Evolutionary conservation across 805 yeast genomes (phyloP).

Genomic region (Schwanniomyces vanrijiae): DNA sequence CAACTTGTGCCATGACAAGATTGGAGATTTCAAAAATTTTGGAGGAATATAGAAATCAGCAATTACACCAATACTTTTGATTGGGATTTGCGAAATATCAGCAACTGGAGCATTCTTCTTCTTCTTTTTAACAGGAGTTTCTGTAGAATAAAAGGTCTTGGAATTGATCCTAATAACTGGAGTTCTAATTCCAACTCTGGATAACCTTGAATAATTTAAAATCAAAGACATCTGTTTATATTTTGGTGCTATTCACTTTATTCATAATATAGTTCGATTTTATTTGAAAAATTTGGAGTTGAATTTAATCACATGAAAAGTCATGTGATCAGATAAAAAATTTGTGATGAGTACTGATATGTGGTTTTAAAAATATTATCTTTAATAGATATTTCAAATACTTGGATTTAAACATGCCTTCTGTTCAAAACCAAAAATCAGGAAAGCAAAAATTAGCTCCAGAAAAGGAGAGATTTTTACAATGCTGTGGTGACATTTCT

Average conservation of each 20-base stretch:
- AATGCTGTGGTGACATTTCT: constrained; percentile 91
- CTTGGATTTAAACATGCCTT: constrained; percentile 24
- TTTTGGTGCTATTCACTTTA: background rate
- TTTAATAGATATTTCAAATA: background rate
- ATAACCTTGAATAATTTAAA: background rate
- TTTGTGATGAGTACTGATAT: constrained; percentile 4
- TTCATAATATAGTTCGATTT: background rate
- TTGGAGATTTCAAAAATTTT: constrained; percentile 20
- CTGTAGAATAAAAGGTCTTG: constrained; percentile 1
- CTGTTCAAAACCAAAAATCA: constrained; percentile 19
- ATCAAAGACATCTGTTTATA: background rate
- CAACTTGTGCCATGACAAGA: constrained; percentile 43
- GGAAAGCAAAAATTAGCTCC: constrained; percentile 73
- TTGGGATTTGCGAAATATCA: constrained; percentile 38
- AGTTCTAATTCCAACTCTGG: background rate
- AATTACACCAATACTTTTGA: constrained; percentile 39
- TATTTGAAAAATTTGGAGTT: background rate
- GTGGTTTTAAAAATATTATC: background rate
- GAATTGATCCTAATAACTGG: background rate
- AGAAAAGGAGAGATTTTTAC: constrained; percentile 88
- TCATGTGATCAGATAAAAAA: background rate
- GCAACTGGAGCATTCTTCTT: constrained; percentile 18
- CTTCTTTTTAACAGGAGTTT: constrained; percentile 6
- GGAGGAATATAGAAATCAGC: constrained; percentile 47
- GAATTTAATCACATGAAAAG: background rate